Conservation (phyloP, 495 filamentous ascomycete genomes). For the Xylaria nigripes region DNA sequence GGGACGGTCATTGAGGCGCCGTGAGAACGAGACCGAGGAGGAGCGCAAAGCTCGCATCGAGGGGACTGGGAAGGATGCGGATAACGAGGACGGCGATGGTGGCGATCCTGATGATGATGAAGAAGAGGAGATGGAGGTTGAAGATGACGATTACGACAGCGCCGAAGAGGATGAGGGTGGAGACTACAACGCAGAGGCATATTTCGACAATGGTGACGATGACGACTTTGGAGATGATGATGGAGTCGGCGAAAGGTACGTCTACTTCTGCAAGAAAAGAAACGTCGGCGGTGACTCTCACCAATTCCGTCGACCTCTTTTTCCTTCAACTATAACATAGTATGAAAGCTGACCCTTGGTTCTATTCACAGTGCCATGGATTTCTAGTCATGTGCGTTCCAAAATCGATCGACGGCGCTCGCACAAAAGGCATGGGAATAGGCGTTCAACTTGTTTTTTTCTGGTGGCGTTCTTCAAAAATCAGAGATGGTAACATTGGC, state of each 20-base stretch:
- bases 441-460: background rate
- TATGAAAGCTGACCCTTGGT: background rate
- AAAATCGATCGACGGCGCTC: background rate
- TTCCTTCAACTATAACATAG: slow-evolving; percentile 44
- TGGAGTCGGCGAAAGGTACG: slow-evolving; percentile 34
- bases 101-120: slow-evolving; percentile 33
- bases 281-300: background rate
- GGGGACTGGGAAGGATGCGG: slow-evolving; percentile 26
- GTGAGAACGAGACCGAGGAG: slow-evolving; percentile 33
- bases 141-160: slow-evolving; percentile 37
- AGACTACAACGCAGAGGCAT: slow-evolving; percentile 48
- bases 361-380: slow-evolving; percentile 8
- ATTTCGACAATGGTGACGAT: slow-evolving; percentile 44
- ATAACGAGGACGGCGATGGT: slow-evolving; percentile 32
- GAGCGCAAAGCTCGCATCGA: slow-evolving; percentile 32
- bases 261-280: background rate
- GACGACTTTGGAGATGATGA: slow-evolving; percentile 39
- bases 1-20: slow-evolving; percentile 17
- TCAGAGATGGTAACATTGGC: background rate
- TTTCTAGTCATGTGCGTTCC: slow-evolving; percentile 36
- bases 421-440: background rate
- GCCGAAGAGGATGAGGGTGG: slow-evolving; percentile 43
- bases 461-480: slow-evolving; percentile 1
- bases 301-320: background rate
- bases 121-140: slow-evolving; percentile 37